These are phyloP conservation scores for Panaeolus cyanescens DNA, from an alignment of 768 basidiomycete species.

Conservation along the genomic window DNA sequence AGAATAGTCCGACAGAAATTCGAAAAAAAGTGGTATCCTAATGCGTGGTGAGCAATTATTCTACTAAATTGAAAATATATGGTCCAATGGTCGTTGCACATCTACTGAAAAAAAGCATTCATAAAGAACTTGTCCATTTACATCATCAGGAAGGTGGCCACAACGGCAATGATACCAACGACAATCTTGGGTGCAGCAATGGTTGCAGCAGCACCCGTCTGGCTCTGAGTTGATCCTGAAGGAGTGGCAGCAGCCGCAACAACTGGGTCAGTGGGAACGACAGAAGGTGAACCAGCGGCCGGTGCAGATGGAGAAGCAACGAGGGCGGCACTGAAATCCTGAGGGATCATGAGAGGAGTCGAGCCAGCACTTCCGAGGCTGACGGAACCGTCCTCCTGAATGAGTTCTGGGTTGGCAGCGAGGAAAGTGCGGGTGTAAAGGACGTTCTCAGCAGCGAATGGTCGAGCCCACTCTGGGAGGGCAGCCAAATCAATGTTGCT, in stretches of 20 bases:
- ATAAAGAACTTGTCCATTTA: slow-evolving; percentile 27
- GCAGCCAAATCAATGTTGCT: slow-evolving; percentile 55
- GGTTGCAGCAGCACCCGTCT: slow-evolving; percentile 47
- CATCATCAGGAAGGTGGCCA: slow-evolving; percentile 50
- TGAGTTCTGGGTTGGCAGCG: slow-evolving; percentile 48
- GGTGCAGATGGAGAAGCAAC: slow-evolving; percentile 31
- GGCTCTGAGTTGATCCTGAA: slow-evolving; percentile 16
- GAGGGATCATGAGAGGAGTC: slow-evolving; percentile 60
- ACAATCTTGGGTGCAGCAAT: slow-evolving; percentile 49
- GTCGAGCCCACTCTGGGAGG: slow-evolving; percentile 58
- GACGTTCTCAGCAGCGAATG: slow-evolving; percentile 57
- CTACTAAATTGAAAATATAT: slow-evolving; percentile 26
- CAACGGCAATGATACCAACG: slow-evolving; percentile 48
- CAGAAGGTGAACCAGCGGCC: slow-evolving; percentile 19
- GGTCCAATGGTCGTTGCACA: slow-evolving; percentile 10
- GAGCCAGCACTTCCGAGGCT: slow-evolving; percentile 43
- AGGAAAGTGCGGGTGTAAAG: slow-evolving; percentile 49
- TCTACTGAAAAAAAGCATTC: slow-evolving; percentile 5
- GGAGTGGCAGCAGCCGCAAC: slow-evolving; percentile 27
- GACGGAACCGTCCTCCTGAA: slow-evolving; percentile 52
- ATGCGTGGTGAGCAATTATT: slow-evolving; percentile 21
- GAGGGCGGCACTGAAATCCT: slow-evolving; percentile 52
- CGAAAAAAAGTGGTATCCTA: slow-evolving; percentile 27
- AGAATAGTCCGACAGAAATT: slow-evolving; percentile 19
- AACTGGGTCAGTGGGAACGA: slow-evolving; percentile 24